Conservation (phyloP, 2,329 filamentous ascomycete species). For the Colletotrichum kahawae region DNA sequence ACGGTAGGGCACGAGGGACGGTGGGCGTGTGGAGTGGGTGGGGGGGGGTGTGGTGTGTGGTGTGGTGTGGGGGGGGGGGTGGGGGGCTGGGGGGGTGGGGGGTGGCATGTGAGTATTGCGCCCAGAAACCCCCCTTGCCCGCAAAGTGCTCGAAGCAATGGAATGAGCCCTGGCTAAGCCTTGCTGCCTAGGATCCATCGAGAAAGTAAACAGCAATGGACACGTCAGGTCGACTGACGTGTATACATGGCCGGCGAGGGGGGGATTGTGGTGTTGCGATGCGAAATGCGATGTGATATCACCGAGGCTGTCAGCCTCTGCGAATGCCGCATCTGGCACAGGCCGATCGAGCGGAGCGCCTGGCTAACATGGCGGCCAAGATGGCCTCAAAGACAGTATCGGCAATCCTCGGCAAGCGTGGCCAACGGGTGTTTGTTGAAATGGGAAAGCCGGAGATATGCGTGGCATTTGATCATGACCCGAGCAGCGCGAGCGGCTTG, state of each 20-base stretch:
- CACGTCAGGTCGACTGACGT: constrained; percentile 16
- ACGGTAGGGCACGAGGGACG: too few relatives aligned
- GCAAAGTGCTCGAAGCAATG: not conserved
- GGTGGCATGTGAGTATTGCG: not conserved
- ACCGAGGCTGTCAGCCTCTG: not conserved
- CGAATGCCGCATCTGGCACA: not conserved
- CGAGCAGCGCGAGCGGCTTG: not conserved
- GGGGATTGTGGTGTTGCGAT: not conserved
- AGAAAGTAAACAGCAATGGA: not conserved
- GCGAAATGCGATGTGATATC: not conserved
- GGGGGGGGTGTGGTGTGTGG: too few relatives aligned
- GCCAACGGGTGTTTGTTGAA: not conserved
- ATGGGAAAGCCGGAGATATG: not conserved
- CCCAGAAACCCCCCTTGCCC: not conserved
- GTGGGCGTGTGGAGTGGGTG: too few relatives aligned
- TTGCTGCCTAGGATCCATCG: not conserved
- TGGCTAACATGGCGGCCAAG: not conserved
- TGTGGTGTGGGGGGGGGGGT: not conserved
- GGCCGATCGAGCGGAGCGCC: not conserved
- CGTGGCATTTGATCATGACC: not conserved
- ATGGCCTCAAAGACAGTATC: not conserved
- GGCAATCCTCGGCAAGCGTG: not conserved
- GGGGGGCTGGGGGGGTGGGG: not conserved
- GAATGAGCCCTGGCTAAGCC: not conserved
- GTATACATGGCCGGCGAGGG: not conserved